These are phyloP conservation scores for Neurospora crassa DNA, from an alignment of 2,329 filamentous ascomycete species.

Conservation along the genomic window DNA sequence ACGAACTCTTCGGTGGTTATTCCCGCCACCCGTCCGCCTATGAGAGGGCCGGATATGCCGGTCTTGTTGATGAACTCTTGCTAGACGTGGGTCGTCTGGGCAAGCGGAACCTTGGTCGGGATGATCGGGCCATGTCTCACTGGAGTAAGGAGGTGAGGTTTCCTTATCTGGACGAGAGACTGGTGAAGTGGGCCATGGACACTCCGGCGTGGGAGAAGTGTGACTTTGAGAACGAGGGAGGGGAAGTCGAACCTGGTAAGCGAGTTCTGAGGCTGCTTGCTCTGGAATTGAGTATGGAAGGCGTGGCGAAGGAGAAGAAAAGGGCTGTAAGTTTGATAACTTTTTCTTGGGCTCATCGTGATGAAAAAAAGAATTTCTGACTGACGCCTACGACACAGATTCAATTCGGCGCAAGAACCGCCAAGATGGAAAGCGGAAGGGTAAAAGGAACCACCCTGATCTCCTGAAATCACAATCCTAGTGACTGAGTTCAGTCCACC, in stretches of 20 bases:
- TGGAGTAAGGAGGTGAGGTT: conserved; percentile 87
- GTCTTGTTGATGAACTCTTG: conserved; percentile 71
- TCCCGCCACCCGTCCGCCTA: conserved; percentile 74
- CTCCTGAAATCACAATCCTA: conserved; percentile 23
- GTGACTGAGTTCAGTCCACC: not conserved
- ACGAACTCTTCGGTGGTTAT: conserved; percentile 94
- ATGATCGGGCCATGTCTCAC: conserved; percentile 82
- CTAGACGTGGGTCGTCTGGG: conserved; percentile 80
- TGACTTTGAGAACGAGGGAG: conserved; percentile 56
- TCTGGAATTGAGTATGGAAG: conserved; percentile 58
- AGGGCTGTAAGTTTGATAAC: conserved; percentile 54
- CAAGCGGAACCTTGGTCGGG: conserved; percentile 87
- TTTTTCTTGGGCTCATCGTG: not conserved
- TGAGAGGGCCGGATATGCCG: conserved; percentile 54
- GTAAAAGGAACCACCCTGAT: conserved; percentile 60
- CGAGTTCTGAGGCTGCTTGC: conserved; percentile 70
- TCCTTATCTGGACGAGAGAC: conserved; percentile 78
- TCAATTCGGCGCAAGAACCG: conserved; percentile 73
- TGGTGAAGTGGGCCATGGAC: conserved; percentile 72
- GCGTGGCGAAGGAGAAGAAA: conserved; percentile 81
- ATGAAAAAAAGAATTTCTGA: not conserved
- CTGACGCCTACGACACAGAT: conserved; percentile 38
- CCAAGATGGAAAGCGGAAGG: conserved; percentile 67
- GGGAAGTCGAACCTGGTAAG: conserved; percentile 65
- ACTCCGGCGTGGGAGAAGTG: conserved; percentile 77